phyloP scores from a whole-genome alignment of 768 basidiomycete genomes.

The Leccinum sublutescens region DNA sequence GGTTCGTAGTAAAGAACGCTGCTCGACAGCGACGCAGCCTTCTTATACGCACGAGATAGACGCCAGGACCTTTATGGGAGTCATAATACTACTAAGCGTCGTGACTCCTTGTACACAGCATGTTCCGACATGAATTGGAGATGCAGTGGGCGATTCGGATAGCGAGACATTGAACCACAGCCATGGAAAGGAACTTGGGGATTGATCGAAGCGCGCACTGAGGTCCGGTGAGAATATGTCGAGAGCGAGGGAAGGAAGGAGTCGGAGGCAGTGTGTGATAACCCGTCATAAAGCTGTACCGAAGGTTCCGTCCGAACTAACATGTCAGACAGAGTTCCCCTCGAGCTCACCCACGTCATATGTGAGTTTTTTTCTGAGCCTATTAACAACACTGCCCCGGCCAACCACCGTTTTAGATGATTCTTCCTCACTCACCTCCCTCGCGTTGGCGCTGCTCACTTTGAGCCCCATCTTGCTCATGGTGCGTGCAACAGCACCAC shows the following conservation, averaged over 20 bases:
- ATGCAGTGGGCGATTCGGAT: not conserved
- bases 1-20: not conserved
- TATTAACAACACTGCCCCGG: slow-evolving; percentile 2
- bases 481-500: slow-evolving; percentile 39
- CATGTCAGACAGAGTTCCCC: slow-evolving; percentile 37
- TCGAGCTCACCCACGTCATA: slow-evolving; percentile 67
- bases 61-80: not conserved
- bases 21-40: not conserved
- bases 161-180: not conserved
- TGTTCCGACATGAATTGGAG: not conserved
- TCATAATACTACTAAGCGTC: not conserved
- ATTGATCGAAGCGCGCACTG: not conserved
- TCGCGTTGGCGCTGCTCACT: slow-evolving; percentile 60
- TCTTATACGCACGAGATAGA: slow-evolving; percentile 14
- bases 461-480: slow-evolving; percentile 71
- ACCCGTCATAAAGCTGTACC: not conserved
- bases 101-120: slow-evolving; percentile 18
- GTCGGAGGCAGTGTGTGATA: not conserved
- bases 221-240: not conserved
- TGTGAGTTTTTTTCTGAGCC: slow-evolving; percentile 40
- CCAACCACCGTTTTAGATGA: slow-evolving; percentile 47
- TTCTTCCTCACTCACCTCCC: slow-evolving; percentile 54
- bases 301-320: not conserved
- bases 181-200: not conserved
- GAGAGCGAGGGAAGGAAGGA: not conserved